Percentiles rank a stretch among this genome's conserved stretches.
These are phyloP conservation scores for Dipteronia sinensis DNA, from an alignment of 345 rosid species.

Conservation along the genomic window DNA sequence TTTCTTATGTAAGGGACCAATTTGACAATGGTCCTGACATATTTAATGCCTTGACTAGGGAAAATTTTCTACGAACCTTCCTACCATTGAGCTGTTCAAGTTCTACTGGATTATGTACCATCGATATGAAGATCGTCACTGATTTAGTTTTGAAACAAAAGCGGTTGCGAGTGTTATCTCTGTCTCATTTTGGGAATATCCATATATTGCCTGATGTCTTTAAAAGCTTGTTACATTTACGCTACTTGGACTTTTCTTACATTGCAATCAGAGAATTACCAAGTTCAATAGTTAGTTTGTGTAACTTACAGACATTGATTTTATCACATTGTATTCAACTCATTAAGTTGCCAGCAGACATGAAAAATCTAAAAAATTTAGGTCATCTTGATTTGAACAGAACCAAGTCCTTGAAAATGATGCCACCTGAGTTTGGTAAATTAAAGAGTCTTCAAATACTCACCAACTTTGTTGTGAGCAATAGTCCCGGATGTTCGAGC, in stretches of 20 bases:
- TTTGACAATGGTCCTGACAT: slow-evolving; percentile 12
- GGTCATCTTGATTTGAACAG: slow-evolving; percentile 35
- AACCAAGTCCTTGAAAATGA: slow-evolving; percentile 29
- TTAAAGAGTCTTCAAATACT: slow-evolving; percentile 33
- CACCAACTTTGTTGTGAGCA: slow-evolving; percentile 30
- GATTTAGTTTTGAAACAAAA: slow-evolving; percentile 15
- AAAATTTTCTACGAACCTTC: slow-evolving; percentile 35
- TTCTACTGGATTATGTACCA: slow-evolving; percentile 28
- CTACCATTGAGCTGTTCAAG: slow-evolving; percentile 31
- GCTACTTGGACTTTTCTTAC: slow-evolving; percentile 37
- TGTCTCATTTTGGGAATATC: slow-evolving; percentile 27
- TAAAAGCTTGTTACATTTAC: slow-evolving; percentile 33
- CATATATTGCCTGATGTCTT: slow-evolving; percentile 25
- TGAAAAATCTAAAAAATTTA: slow-evolving; percentile 33
- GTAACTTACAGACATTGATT: no score
- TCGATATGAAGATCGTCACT: slow-evolving; percentile 31
- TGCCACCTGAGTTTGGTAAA: slow-evolving; percentile 36
- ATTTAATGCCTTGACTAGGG: slow-evolving; percentile 34
- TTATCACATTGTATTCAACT: slow-evolving; percentile 28
- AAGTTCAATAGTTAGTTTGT: slow-evolving; percentile 24
- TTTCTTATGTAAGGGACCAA: no score
- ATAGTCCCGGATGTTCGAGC: slow-evolving; percentile 5
- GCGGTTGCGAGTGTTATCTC: slow-evolving; percentile 39
- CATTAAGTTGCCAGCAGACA: slow-evolving; percentile 34
- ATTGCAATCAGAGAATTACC: slow-evolving; percentile 32